These are phyloP conservation scores for Corrigiola litoralis DNA, from an alignment of 179 eudicot genomes.

Conservation along the genomic window DNA sequence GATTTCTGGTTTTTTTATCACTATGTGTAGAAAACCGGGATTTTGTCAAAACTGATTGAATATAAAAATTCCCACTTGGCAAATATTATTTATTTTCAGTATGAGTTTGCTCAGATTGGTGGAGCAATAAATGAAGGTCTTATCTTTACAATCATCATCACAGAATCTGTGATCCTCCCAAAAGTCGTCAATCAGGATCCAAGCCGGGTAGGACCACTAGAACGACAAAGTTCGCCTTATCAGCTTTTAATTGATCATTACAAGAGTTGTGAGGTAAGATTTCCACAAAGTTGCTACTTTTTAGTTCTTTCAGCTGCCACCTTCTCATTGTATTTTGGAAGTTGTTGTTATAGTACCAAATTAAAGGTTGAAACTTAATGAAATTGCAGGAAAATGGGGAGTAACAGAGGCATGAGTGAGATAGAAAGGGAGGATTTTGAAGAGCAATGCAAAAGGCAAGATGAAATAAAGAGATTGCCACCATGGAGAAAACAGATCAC, in stretches of 20 bases:
- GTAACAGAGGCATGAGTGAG: slow-evolving; percentile 16
- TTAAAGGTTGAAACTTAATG: slow-evolving; percentile 1
- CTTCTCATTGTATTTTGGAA: neutral
- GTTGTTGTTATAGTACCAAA: too few relatives aligned
- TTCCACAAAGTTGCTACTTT: neutral
- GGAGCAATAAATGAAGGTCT: neutral
- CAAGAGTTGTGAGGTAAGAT: slow-evolving; percentile 10
- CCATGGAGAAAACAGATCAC: slow-evolving; percentile 85
- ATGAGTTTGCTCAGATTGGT: neutral
- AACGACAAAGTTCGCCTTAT: too few relatives aligned
- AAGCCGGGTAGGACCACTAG: too few relatives aligned
- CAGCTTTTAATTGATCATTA: too few relatives aligned
- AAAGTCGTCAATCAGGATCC: too few relatives aligned
- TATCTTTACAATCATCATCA: slow-evolving; percentile 4
- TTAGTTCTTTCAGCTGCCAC: too few relatives aligned
- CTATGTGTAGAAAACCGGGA: neutral
- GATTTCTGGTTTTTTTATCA: neutral
- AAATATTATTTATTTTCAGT: neutral
- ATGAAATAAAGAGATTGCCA: slow-evolving; percentile 29
- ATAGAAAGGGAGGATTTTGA: slow-evolving; percentile 17
- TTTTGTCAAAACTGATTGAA: neutral
- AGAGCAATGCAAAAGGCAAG: slow-evolving; percentile 12
- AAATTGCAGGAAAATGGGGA: slow-evolving; percentile 9
- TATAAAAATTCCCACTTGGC: neutral
- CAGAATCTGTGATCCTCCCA: too few relatives aligned